phyloP scores from a whole-genome alignment of 2,329 filamentous ascomycete species.

The Curvularia sp. region DNA sequence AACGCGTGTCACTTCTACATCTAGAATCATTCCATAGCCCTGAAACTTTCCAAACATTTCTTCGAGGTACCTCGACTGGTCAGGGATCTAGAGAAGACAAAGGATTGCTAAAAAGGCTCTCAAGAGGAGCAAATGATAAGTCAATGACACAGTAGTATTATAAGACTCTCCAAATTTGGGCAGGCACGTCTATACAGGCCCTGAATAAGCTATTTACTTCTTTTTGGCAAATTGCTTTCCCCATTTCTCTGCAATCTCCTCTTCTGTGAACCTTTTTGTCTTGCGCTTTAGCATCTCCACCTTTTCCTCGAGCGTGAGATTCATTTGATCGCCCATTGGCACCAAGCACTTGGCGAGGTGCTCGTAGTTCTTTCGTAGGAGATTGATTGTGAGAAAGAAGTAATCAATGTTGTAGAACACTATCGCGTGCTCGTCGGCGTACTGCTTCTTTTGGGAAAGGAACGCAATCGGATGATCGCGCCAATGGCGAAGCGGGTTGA shows the following conservation, averaged over 20 bases:
- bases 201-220: slow-evolving; percentile 25
- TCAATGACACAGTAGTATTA: neutral
- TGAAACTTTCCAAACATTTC: no score
- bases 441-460: slow-evolving; percentile 71
- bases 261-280: slow-evolving; percentile 70
- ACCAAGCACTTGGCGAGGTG: slow-evolving; percentile 74
- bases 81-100: neutral
- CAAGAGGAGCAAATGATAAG: neutral
- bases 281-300: slow-evolving; percentile 69
- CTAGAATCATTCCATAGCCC: no score
- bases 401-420: slow-evolving; percentile 86
- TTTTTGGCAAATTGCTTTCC: slow-evolving; percentile 44
- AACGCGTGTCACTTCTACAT: no score
- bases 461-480: slow-evolving; percentile 79
- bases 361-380: slow-evolving; percentile 75
- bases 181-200: neutral
- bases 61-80: no score
- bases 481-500: slow-evolving; percentile 82
- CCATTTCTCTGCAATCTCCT: slow-evolving; percentile 69
- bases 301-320: slow-evolving; percentile 69
- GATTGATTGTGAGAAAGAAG: slow-evolving; percentile 73
- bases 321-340: slow-evolving; percentile 74
- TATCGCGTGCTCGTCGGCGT: slow-evolving; percentile 71
- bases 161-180: neutral
- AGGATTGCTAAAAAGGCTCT: neutral